Percentiles rank a stretch among this genome's conserved stretches.
Conservation (phyloP, 164 flowering plant species). For the Litsea cubeba region DNA sequence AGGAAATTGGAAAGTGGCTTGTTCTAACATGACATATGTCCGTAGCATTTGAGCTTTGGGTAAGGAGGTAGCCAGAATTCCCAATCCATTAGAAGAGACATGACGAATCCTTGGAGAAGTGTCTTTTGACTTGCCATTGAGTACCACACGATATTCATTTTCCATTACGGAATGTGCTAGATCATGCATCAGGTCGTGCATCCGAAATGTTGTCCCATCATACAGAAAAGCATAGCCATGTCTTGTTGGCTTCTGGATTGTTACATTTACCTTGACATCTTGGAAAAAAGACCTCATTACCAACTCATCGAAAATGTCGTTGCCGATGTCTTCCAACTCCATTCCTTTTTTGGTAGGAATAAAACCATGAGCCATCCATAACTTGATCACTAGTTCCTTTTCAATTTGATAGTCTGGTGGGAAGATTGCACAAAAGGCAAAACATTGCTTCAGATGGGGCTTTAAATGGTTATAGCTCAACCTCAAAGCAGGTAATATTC, state of each 20-base stretch:
- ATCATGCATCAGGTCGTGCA: slow-evolving; percentile 11
- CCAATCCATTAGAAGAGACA: background rate
- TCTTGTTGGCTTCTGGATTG: rapidly evolving
- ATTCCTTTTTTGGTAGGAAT: background rate
- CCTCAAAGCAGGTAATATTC: background rate
- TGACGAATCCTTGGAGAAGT: background rate
- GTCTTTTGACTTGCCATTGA: background rate
- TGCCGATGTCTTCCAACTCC: background rate
- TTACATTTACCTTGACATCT: background rate
- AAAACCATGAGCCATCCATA: slow-evolving; percentile 9
- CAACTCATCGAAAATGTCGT: background rate
- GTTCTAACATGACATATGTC: background rate
- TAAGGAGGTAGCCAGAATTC: background rate
- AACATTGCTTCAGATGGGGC: slow-evolving; percentile 6
- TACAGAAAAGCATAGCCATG: too few relatives aligned
- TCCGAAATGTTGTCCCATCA: background rate
- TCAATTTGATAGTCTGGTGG: background rate
- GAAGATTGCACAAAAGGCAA: slow-evolving; percentile 6
- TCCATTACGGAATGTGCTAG: slow-evolving; percentile 1
- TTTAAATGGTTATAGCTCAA: slow-evolving; percentile 8
- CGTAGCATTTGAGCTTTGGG: background rate
- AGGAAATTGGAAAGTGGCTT: background rate
- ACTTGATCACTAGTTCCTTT: background rate
- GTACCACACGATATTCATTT: background rate
- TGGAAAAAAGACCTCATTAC: slow-evolving; percentile 1